These are phyloP conservation scores for Sarocladiaceae sp. DNA, from an alignment of 2,329 filamentous ascomycete genomes.

Conservation along the genomic window DNA sequence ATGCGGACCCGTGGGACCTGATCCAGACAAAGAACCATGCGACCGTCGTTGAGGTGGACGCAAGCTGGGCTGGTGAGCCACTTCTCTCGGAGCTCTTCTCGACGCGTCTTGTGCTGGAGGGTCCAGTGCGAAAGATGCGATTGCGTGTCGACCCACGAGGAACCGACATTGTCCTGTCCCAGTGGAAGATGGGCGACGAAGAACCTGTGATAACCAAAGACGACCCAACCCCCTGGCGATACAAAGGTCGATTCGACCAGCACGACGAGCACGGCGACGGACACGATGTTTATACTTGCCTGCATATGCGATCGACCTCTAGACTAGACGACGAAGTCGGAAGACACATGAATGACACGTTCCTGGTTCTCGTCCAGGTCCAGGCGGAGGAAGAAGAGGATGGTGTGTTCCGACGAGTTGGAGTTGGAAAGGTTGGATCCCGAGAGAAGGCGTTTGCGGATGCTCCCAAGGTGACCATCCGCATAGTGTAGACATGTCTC, in stretches of 20 bases:
- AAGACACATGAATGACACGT: not conserved
- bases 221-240: not conserved
- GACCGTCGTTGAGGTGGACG: not conserved
- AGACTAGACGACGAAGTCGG: not conserved
- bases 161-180: not conserved
- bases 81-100: not conserved
- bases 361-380: not conserved
- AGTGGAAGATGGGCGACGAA: not conserved
- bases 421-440: not conserved
- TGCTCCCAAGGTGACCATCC: not conserved
- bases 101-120: not conserved
- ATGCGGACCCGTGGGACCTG: not conserved
- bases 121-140: not conserved
- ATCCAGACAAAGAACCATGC: not conserved
- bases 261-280: not conserved
- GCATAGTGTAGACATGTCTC: not conserved
- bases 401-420: not conserved
- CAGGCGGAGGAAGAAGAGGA: not conserved
- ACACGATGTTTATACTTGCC: not conserved
- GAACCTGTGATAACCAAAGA: not conserved
- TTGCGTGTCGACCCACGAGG: not conserved
- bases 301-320: not conserved
- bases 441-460: not conserved
- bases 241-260: not conserved
- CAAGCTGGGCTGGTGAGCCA: not conserved